Evolutionary conservation across 768 basidiomycete species (phyloP), one percentile per base, ranked within the genome.

Genomic region (Panus rudis): DNA sequence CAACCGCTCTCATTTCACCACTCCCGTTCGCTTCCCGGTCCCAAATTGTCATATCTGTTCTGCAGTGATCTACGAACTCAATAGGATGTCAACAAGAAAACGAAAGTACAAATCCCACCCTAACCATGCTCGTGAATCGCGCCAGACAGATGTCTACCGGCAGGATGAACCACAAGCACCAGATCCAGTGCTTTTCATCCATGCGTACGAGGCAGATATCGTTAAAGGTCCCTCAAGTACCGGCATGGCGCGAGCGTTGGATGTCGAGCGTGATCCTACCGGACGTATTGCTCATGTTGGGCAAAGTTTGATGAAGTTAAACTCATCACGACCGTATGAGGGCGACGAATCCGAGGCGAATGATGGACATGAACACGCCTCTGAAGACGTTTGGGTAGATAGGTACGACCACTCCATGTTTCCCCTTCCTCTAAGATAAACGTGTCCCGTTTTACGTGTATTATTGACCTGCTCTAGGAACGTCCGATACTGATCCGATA

Each of bases 121-220:
- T 17, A 14, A 16, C 20, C 41, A 41, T 23, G 32, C 48, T 39
- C 32, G 32, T 28, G 33, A 37, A 5, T 40, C 33, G 19, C 23
- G 23, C 21, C 19, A 27, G 34, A 37, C 14, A 34, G 3, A 37
- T 16, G 22, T 16, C 34, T 17, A 21, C 26, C 16, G 20, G 22
- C 33, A 8, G 21, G n/a, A 35, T 20, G 16, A 8, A 25, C 37
- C 45, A 4, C n/a, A 25, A 2, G 43, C 22, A 23, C 50, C 52
- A 13, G 57, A 63, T 31, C 47, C 50, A 5, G 39, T 50, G 22
- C 52, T 64, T 13, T 60, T 53, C 43, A 58, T 90, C 25, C 78
- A 81, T 51, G 90, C 85, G 0, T 73, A 89, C 56, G 90, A 92
- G 61, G 84, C 85, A 4, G 79, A 84, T 38, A 62, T 92, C 17